Base-by-base conservation (phyloP, 345 rosid genomes). In the Hibiscus mutabilis region DNA sequence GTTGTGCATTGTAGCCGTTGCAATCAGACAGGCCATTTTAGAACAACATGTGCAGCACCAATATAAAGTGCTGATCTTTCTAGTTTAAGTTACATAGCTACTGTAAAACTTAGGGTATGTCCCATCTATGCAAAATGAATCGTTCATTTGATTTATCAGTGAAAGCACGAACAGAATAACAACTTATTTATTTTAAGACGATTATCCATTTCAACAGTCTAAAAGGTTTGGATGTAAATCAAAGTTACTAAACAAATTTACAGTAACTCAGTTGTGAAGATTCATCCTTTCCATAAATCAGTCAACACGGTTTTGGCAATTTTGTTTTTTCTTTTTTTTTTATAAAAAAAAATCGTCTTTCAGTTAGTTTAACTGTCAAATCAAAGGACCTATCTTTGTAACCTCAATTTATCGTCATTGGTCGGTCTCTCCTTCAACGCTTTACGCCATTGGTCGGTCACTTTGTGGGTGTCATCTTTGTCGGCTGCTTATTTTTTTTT, bases 1-100 rank as follows among this genome's bases (percentile, higher is more conserved):
- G 94, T 92, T 67, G 99, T 92, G 84, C 99, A 95, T 74, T 95
- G 99, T 73, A 92, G 99, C 75, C 91, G 97, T 27, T 95, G 99
- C 82, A 92, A 95, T 71, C 99, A 95, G 82, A 92, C 97, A 4
- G 97, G 97, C 16, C 99, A 95, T 84, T 95, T 95, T 81, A 86
- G 99, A 82, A 95, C 99, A 71, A 95, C 98, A 2, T 94, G 97
- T 84, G 97, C 60, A 56, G 29, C 60, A 56, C 60, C 60, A 3
- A 56, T 56, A 19, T 56, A 21, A 21, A 24, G 22, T 53, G 46
- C 46, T 19, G 9, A 24, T n/a, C 8, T 53, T 53, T 53, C 58
- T 18, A 53, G 58, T n/a, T 10, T 10, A 53, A 53, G 58, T 53
- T 53, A 53, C 6, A 35, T 35, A 6, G 10, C 40, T 35, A 9